Evolutionary conservation across 2,329 filamentous ascomycete species (phyloP), one percentile per base, ranked within the genome.

Genomic region (Amauroascus verrucosus): DNA sequence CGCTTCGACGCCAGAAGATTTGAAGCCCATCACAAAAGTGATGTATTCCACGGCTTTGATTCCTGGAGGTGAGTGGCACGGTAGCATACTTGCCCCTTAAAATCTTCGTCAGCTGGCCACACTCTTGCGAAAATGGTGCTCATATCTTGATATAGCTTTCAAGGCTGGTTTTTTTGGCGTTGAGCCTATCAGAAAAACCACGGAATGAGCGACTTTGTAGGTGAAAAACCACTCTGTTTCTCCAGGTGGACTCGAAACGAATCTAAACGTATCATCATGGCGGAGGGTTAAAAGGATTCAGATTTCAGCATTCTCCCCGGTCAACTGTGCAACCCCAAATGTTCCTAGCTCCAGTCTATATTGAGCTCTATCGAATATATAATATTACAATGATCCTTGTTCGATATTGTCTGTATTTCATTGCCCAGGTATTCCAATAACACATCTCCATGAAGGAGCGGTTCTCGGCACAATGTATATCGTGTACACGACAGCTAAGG

Each of bases 31-130:
- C 38, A 79, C 76, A 3, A 63, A 71, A 20, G 77, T 77, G 37
- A 81, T 81, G 78, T 80, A 78, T 65, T 75, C 78, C 13, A 69
- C 77, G 3, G 77, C 77, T 32, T 58, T 81, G 58, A 71, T 78
- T 48, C 75, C 77, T 3, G 78, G 78, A 59, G 75, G 77, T 80
- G 59, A 74, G 75, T 68, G 24, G 28, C 22, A 45, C 9, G 11
- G 41, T 49, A 38, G 16, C 16, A 18, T n/a, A 38, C 4, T 16
- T 14, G 3, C 2, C 24, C 13, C 9, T 45, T 43, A 20, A 37
- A 8, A 26, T 24, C 18, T 11, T 6, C 5, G 30, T 43, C 9
- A 35, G 20, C 13, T 47, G 22, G 35, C 11, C 16, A n/a, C 28
- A 7, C n/a, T 18, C 5, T 43, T 47, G 13, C 11, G 9, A 26